Conservation (phyloP, 106 monocot species). For the Triglochin maritima region DNA sequence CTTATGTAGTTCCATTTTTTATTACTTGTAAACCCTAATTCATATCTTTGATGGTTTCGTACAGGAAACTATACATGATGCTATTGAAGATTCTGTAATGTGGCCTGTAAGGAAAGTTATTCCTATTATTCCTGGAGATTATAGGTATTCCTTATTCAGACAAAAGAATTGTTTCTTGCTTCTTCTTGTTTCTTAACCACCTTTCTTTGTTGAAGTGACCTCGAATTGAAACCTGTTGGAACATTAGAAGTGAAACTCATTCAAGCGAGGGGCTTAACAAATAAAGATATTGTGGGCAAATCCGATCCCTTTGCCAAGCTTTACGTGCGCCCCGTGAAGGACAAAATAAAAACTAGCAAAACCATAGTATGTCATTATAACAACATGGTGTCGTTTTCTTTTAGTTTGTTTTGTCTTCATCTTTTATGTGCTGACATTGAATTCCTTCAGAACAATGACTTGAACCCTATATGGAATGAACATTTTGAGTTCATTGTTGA, state of each 20-base stretch:
- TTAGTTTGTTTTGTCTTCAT: neutral
- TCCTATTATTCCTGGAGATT: conserved; percentile 90
- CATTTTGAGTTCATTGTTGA: conserved; percentile 81
- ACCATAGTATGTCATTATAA: conserved; percentile 50
- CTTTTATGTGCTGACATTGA: neutral
- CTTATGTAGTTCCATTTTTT: neutral
- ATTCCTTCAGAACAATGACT: conserved; percentile 66
- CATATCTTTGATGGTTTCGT: conserved; percentile 1
- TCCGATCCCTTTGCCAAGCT: conserved; percentile 76
- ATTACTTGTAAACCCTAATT: neutral
- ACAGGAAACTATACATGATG: conserved; percentile 73
- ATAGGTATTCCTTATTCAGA: conserved; percentile 38
- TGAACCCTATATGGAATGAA: conserved; percentile 90
- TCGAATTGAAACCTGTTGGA: conserved; percentile 84
- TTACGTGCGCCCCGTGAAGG: conserved; percentile 60
- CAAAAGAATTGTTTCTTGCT: neutral
- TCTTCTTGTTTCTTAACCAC: neutral
- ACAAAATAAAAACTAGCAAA: conserved; percentile 80
- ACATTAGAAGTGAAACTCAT: conserved; percentile 84
- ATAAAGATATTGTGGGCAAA: conserved; percentile 89
- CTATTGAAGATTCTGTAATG: conserved; percentile 78
- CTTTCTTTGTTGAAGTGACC: conserved; percentile 32
- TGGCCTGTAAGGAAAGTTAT: conserved; percentile 89
- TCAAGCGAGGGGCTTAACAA: conserved; percentile 65
- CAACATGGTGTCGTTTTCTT: neutral